Evolutionary conservation across 768 basidiomycete species (phyloP).

Genomic region (Suillus subluteus): DNA sequence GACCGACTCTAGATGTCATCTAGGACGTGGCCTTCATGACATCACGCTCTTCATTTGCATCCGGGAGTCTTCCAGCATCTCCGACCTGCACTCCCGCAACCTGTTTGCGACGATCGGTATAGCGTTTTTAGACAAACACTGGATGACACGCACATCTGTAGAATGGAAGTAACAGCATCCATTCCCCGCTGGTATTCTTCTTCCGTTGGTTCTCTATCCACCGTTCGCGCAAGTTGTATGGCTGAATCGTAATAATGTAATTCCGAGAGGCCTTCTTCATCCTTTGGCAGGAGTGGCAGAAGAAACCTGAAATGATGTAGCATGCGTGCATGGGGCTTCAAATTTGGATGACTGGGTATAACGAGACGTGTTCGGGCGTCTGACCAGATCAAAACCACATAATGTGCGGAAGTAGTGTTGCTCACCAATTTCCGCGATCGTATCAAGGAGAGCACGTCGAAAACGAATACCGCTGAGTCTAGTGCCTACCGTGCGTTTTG

Average conservation of each 20-base stretch:
- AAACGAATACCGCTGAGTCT: conserved; percentile 64
- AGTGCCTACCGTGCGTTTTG: conserved; percentile 48
- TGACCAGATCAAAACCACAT: conserved; percentile 27
- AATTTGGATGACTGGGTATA: conserved; percentile 69
- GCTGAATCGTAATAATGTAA: conserved; percentile 80
- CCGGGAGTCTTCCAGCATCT: conserved; percentile 62
- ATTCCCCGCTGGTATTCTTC: conserved; percentile 69
- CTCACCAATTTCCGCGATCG: conserved; percentile 71
- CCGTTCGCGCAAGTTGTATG: conserved; percentile 70
- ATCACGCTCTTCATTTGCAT: conserved; percentile 39
- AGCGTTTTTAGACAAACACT: not conserved
- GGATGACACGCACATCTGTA: conserved; percentile 52
- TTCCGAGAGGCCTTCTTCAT: conserved; percentile 67
- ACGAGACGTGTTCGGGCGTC: conserved; percentile 72
- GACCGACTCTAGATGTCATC: not conserved
- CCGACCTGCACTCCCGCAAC: conserved; percentile 63
- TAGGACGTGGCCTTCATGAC: not conserved
- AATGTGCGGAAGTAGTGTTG: conserved; percentile 9
- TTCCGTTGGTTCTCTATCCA: conserved; percentile 62
- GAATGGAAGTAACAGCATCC: conserved; percentile 62
- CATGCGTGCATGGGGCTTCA: conserved; percentile 78
- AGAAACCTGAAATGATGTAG: conserved; percentile 82
- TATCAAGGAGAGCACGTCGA: conserved; percentile 70
- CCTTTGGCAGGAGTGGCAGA: conserved; percentile 58
- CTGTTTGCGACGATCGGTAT: conserved; percentile 34